Base-by-base conservation (phyloP, 2,329 filamentous ascomycete species). In the Botrytis byssoidea region DNA sequence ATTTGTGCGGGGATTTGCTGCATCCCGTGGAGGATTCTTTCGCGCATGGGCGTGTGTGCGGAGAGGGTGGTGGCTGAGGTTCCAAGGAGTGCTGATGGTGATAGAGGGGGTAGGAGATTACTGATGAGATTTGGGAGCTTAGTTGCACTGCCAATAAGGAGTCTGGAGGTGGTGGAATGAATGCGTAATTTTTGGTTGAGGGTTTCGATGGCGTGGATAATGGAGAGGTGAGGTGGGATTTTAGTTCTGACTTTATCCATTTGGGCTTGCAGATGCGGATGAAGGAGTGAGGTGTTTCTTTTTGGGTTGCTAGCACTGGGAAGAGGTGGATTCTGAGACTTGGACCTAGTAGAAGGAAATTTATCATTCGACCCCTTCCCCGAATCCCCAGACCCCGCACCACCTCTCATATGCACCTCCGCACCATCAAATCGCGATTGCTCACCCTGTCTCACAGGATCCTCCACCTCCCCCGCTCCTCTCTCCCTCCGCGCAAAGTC, bases 391-490 rank as follows among this genome's bases (percentile, higher is more conserved):
- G 35, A 8, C 0, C 35, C 35, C 3, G 32, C 20, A 40, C 59
- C 35, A 25, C 20, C 59, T 61, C 32, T 37, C 59, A 61, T 61
- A 12, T 25, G 6, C 5, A 37, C 20, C 4, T 37, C 32, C 32
- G 5, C 32, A 14, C 32, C 9, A 22, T 35, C 29, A 12, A 35
- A 60, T 22, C 8, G 4, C 29, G 16, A 2, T 9, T 51, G 46
- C 0, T 7, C 10, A 25, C 0, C 22, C 4, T 14, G 1, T 3
- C 46, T 9, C 10, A 3, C 46, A 48, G 8, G 10, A 25, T 20
- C 20, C 10, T 37, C 20, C 8, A 14, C 3, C 40, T 42, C 2
- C 29, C 29, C 18, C 0, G 3, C 3, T 60, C 0, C 57, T 37
- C 20, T 4, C 5, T 16, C 32, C 20, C 32, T 37, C 22, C 22